Base-by-base conservation (phyloP, 495 filamentous ascomycete species). In the Peziza echinospora region DNA sequence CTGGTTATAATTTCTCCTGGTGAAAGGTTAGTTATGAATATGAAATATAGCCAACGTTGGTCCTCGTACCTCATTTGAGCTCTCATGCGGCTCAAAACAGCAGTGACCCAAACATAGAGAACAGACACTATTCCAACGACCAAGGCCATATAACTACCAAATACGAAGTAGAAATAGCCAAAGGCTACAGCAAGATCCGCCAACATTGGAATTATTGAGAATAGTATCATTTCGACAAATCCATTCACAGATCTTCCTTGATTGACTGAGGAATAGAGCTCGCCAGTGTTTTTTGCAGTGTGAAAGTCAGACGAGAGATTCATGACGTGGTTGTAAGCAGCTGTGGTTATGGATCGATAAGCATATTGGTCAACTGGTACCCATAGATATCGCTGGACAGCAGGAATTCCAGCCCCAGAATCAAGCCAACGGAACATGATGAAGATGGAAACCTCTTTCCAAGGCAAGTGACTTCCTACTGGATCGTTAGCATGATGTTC, bases 261-360 rank as follows among this genome's bases (percentile, higher is more conserved):
- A 24, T 66, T 65, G 24, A 86, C 71, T 2, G 80, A 72, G 51
- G 73, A 67, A 50, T 72, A 73, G 26, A 86, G 66, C 53, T 84
- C 78, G 5, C 75, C 80, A 3, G 74, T 77, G 46, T 71, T 72
- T 63, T 84, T 84, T 44, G 70, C 69, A 49, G 76, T 77, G 55
- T 89, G 81, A 49, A 84, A 86, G 53, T 87, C 81, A 49, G 76
- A 77, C 0, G 78, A 84, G 21, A 89, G 67, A 44, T 67, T 71
- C 72, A 87, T 81, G 21, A 86, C 67, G 50, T 86, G 80, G 39
- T 75, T 71, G 56, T 82, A 85, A 3, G 80, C 73, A 0, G 75
- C 73, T 0, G 66, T 71, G 50, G 71, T 74, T 23, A 84, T 64
- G 24, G 66, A 64, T 44, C 68, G 67, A 44, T 74, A 71, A 0